Conservation (phyloP, 2,329 filamentous ascomycete genomes). For the Calcarisporium arbuscula region DNA sequence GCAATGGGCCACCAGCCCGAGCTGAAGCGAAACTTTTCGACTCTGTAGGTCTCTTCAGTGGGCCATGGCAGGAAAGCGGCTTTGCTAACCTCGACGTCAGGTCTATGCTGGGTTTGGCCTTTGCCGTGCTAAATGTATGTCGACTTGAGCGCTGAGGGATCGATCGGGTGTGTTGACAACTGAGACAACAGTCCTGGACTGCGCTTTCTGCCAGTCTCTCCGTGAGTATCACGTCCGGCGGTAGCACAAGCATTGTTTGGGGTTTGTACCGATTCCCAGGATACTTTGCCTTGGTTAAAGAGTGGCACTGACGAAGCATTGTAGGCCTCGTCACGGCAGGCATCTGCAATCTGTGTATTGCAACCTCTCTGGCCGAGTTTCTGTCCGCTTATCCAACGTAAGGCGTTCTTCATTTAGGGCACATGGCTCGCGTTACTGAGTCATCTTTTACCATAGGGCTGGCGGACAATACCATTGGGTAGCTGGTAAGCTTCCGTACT, state of each 20-base stretch:
- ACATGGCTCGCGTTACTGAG: not conserved
- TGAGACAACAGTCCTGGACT: conserved; percentile 29
- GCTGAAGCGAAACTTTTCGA: conserved; percentile 19
- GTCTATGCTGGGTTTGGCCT: conserved; percentile 36
- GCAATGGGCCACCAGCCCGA: conserved; percentile 18
- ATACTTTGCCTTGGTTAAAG: too few relatives aligned
- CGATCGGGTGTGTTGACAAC: not conserved
- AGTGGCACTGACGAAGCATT: too few relatives aligned
- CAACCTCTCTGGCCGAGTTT: conserved; percentile 64
- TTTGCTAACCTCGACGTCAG: conserved; percentile 2
- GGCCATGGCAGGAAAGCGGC: not conserved
- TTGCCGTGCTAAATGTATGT: conserved; percentile 37
- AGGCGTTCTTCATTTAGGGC: conserved; percentile 4
- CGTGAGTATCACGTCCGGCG: conserved; percentile 57
- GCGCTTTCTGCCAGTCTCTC: conserved; percentile 38
- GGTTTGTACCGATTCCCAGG: conserved; percentile 29
- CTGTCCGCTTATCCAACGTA: conserved; percentile 52
- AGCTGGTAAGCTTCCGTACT: conserved; percentile 39
- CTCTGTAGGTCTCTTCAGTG: conserved; percentile 10
- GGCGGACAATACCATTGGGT: conserved; percentile 68
- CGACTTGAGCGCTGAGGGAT: not conserved
- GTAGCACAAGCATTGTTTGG: conserved; percentile 65
- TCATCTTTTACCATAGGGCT: conserved; percentile 20
- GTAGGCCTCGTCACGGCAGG: conserved; percentile 24
- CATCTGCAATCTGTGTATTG: conserved; percentile 37